Percentiles rank a stretch among this genome's conserved stretches.
Conservation (phyloP, 2,329 filamentous ascomycete genomes). For the Emergomyces pasteurianus region DNA sequence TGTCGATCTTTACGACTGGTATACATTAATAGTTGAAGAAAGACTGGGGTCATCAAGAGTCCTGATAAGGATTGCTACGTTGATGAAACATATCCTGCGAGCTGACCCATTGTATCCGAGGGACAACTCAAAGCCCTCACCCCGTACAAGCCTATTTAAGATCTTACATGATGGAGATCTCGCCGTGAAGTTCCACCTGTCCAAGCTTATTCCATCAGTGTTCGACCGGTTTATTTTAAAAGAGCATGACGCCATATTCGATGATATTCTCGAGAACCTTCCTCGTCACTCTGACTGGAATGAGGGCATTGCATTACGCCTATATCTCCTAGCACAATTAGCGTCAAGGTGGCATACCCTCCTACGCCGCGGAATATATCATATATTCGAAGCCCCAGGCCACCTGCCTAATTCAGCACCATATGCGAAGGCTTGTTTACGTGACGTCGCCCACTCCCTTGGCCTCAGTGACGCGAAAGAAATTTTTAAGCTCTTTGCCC, state of each 20-base stretch:
- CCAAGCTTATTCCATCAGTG: conserved; percentile 55
- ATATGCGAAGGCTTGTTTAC: conserved; percentile 63
- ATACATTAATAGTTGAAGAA: conserved; percentile 55
- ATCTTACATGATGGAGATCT: conserved; percentile 58
- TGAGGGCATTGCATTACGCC: conserved; percentile 75
- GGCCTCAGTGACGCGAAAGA: conserved; percentile 53
- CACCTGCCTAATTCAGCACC: conserved; percentile 51
- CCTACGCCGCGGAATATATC: conserved; percentile 75
- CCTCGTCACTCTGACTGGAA: conserved; percentile 57
- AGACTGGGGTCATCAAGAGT: conserved; percentile 58
- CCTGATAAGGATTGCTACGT: conserved; percentile 52
- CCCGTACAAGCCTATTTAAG: conserved; percentile 60
- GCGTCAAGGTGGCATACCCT: conserved; percentile 78
- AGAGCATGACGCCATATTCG: conserved; percentile 70
- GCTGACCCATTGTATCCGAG: conserved; percentile 55
- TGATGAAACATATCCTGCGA: conserved; percentile 60
- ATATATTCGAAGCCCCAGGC: conserved; percentile 84
- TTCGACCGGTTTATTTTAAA: conserved; percentile 76
- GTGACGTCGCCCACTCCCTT: conserved; percentile 53
- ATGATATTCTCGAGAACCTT: conserved; percentile 71
- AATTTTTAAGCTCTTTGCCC: conserved; percentile 72
- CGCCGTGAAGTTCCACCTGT: conserved; percentile 63
- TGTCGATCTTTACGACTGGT: conserved; percentile 67
- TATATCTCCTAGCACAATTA: conserved; percentile 63
- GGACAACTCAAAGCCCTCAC: conserved; percentile 46